These are phyloP conservation scores for Wickerhamomyces sp. DNA, from an alignment of 1,139 yeast genomes.

Conservation along the genomic window DNA sequence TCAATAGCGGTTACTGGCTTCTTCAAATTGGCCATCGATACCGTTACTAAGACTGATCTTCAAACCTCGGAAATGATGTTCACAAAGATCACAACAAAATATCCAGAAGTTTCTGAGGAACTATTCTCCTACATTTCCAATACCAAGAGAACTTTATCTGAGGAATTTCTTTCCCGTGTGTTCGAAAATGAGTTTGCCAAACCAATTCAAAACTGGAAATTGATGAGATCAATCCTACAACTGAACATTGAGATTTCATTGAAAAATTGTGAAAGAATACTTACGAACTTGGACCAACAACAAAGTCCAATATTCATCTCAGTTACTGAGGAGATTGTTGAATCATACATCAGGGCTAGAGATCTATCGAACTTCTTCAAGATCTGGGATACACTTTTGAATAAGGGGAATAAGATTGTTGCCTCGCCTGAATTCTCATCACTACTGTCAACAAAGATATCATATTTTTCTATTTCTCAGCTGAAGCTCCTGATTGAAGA, in stretches of 20 bases:
- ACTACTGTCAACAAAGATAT: slow-evolving; percentile 36
- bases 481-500: slow-evolving; percentile 26
- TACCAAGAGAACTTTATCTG: slow-evolving; percentile 45
- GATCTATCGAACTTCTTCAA: slow-evolving; percentile 48
- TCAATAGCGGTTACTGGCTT: slow-evolving; percentile 13
- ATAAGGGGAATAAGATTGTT: slow-evolving; percentile 22
- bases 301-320: slow-evolving; percentile 9
- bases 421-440: slow-evolving; percentile 27
- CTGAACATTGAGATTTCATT: slow-evolving; percentile 51
- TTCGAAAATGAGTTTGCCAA: slow-evolving; percentile 29
- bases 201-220: slow-evolving; percentile 33
- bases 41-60: slow-evolving; percentile 21
- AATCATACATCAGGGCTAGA: slow-evolving; percentile 52
- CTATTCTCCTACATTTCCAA: slow-evolving; percentile 36
- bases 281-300: slow-evolving; percentile 23
- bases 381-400: slow-evolving; percentile 40
- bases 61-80: slow-evolving; percentile 38
- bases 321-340: slow-evolving; percentile 38
- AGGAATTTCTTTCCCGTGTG: slow-evolving; percentile 37
- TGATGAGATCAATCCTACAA: slow-evolving; percentile 39
- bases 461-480: slow-evolving; percentile 45
- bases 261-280: slow-evolving; percentile 28
- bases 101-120: slow-evolving; percentile 33
- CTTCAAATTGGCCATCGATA: slow-evolving; percentile 18
- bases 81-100: slow-evolving; percentile 31